phyloP scores from a whole-genome alignment of 1,284 basidiomycete species.

The Ceraceosorus guamensis region DNA sequence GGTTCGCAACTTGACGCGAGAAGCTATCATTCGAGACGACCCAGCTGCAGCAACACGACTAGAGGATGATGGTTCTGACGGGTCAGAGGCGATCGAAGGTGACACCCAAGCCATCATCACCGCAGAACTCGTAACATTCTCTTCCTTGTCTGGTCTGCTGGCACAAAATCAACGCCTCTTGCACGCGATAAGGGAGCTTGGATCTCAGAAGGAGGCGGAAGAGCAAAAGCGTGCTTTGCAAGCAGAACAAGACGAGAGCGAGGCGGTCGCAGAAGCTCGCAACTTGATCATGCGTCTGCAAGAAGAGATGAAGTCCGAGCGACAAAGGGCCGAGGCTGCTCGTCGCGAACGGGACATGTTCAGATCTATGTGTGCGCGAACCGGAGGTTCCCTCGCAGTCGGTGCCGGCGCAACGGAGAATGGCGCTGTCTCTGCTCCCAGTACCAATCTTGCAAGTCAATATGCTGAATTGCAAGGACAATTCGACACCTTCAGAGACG shows the following conservation, averaged over 20 bases:
- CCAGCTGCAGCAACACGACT: conserved; percentile 68
- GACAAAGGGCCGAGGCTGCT: conserved; percentile 67
- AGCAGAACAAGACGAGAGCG: conserved; percentile 59
- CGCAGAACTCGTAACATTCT: conserved; percentile 81
- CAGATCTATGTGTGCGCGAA: conserved; percentile 59
- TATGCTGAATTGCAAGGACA: conserved; percentile 65
- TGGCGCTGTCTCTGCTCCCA: background rate
- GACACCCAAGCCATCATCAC: conserved; percentile 63
- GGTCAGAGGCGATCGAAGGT: conserved; percentile 19
- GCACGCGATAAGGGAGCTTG: conserved; percentile 65
- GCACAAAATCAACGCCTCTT: conserved; percentile 83
- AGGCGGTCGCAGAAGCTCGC: conserved; percentile 77
- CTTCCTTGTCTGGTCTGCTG: conserved; percentile 69
- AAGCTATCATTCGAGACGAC: conserved; percentile 72
- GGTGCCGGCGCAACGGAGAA: background rate
- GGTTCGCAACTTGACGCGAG: conserved; percentile 68
- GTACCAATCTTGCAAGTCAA: conserved; percentile 9
- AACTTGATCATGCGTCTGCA: conserved; percentile 74
- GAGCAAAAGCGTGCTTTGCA: conserved; percentile 36
- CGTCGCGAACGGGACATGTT: conserved; percentile 82
- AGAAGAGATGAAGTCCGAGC: conserved; percentile 64
- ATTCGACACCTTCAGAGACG: conserved; percentile 68
- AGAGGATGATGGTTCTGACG: conserved; percentile 54
- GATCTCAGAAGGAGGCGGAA: conserved; percentile 44
- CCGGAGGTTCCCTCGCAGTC: background rate